Conservation (phyloP, 495 filamentous ascomycete genomes). For the Aspergillus conjunctus region DNA sequence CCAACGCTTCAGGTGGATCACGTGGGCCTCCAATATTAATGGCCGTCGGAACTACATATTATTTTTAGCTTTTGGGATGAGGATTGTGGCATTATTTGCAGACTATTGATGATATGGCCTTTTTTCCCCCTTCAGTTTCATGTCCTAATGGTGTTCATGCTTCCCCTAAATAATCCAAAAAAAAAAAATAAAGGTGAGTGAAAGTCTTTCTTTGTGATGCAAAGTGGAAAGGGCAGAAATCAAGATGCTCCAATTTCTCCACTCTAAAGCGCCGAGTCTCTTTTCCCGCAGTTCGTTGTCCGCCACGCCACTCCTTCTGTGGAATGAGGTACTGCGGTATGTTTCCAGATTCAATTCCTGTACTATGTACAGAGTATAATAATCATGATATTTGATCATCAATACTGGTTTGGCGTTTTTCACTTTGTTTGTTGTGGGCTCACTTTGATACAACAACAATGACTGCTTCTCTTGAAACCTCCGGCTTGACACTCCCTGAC, state of each 20-base stretch:
- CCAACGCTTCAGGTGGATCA: slow-evolving; percentile 18
- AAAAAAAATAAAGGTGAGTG: background rate
- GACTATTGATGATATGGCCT: background rate
- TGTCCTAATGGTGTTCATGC: too few species aligned
- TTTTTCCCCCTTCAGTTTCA: background rate
- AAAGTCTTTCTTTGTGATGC: background rate
- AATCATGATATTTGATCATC: background rate
- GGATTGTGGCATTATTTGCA: background rate
- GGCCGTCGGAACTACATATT: background rate
- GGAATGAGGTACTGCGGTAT: background rate
- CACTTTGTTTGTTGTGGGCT: background rate
- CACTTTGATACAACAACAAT: background rate
- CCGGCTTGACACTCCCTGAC: too few species aligned
- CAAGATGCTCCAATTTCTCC: slow-evolving; percentile 4
- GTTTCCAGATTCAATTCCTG: slow-evolving; percentile 2
- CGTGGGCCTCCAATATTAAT: slow-evolving; percentile 5
- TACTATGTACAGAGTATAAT: background rate
- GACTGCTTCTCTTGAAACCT: too few species aligned
- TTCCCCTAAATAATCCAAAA: background rate
- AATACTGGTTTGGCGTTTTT: background rate
- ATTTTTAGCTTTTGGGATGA: slow-evolving; percentile 1
- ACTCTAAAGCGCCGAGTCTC: background rate
- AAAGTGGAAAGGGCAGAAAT: background rate
- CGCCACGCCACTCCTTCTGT: background rate
- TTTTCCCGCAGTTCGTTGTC: background rate